Evolutionary conservation across 129 eudicot species (phyloP).

Genomic region (Silybum marianum): DNA sequence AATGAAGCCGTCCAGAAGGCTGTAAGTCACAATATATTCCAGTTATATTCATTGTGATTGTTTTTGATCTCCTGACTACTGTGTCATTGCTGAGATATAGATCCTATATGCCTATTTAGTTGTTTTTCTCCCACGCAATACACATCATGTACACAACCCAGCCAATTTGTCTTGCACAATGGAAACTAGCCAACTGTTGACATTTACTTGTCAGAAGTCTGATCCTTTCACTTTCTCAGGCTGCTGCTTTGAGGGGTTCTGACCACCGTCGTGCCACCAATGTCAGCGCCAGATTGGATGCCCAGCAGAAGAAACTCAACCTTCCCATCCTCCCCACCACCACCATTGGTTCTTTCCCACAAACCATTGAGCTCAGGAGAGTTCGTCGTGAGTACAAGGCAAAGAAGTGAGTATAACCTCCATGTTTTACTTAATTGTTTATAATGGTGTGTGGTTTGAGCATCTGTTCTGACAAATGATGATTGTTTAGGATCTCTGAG

Average conservation of each 20-base stretch:
- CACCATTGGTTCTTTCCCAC: conserved; percentile 98
- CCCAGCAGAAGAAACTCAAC: conserved; percentile 94
- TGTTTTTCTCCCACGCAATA: background rate
- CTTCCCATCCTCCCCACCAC: conserved; percentile 96
- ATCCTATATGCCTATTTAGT: too few species aligned
- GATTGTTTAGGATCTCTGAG: conserved; percentile 74
- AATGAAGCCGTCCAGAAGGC: conserved; percentile 87
- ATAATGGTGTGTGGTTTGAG: background rate
- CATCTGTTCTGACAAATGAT: conserved; percentile 17
- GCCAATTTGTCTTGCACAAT: background rate
- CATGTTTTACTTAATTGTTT: background rate
- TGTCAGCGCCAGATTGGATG: conserved; percentile 82
- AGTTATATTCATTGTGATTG: background rate
- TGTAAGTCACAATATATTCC: conserved; percentile 46
- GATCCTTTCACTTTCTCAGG: conserved; percentile 35
- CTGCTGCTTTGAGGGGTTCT: conserved; percentile 84
- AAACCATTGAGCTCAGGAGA: conserved; percentile 89
- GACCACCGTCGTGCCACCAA: conserved; percentile 93
- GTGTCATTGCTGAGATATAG: too few species aligned
- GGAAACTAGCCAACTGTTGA: background rate
- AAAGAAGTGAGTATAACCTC: conserved; percentile 60
- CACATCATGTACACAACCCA: background rate
- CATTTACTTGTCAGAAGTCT: background rate
- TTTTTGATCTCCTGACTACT: background rate
- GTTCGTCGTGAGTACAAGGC: conserved; percentile 98